These are phyloP conservation scores for Setaria italica DNA, from an alignment of 202 grass and related monocot genomes.

Conservation along the genomic window DNA sequence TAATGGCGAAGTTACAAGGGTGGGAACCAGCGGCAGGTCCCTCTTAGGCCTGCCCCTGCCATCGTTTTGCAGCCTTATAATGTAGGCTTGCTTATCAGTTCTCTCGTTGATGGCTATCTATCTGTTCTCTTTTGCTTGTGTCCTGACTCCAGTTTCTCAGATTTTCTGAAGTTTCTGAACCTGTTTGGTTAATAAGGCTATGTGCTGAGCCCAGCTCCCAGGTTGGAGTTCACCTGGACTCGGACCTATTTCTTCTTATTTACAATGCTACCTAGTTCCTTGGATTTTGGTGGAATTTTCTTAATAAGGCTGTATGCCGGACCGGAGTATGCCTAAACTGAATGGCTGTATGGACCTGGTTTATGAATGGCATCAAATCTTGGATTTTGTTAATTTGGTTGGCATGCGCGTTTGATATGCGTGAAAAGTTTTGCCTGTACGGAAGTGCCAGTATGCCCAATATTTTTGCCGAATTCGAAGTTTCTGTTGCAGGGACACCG, in stretches of 20 bases:
- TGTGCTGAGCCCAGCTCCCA: no score
- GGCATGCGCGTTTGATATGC: no score
- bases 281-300: background rate
- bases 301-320: no score
- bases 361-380: background rate
- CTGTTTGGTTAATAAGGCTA: background rate
- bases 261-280: background rate
- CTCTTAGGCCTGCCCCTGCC: background rate
- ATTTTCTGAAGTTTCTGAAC: background rate
- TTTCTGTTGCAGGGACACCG: background rate
- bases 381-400: no score
- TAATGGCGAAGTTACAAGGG: slow-evolving; percentile 36
- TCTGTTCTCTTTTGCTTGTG: background rate
- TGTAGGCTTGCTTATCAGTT: background rate
- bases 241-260: background rate
- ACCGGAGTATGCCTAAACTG: background rate
- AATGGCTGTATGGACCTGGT: background rate
- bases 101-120: background rate
- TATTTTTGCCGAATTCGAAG: background rate
- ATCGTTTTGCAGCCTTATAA: background rate
- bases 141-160: slow-evolving; percentile 11
- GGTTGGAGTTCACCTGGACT: background rate
- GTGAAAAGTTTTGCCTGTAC: background rate
- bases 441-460: background rate
- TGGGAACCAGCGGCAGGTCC: background rate